Percentiles rank a stretch among this genome's conserved stretches.
These are phyloP conservation scores for Corynascus novoguineensis DNA, from an alignment of 495 filamentous ascomycete species.

Conservation along the genomic window DNA sequence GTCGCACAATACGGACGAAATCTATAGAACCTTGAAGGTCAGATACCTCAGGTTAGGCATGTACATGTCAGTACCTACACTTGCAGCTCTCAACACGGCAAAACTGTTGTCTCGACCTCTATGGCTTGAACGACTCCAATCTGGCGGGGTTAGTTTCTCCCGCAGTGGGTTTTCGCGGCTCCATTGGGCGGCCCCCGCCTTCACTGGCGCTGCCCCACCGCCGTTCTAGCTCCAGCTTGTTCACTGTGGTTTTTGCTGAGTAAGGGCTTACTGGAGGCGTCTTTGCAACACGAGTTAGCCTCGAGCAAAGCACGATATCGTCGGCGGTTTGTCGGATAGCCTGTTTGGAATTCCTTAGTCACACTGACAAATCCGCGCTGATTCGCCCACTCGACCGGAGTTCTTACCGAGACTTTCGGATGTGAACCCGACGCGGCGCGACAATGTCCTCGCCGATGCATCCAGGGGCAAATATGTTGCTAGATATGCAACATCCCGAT, in stretches of 20 bases:
- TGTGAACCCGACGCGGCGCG: neutral
- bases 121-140: too few species aligned
- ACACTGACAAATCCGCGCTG: slow-evolving; percentile 13
- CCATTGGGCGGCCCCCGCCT: neutral
- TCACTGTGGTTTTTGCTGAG: slow-evolving; percentile 22
- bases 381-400: neutral
- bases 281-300: neutral
- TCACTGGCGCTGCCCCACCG: neutral
- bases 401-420: neutral
- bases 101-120: too few species aligned
- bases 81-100: too few species aligned
- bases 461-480: neutral
- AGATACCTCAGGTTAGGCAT: too few species aligned
- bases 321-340: neutral
- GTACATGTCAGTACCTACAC: too few species aligned
- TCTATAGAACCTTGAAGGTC: too few species aligned
- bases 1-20: too few species aligned
- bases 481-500: neutral
- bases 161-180: too few species aligned
- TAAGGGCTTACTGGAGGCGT: slow-evolving; percentile 25
- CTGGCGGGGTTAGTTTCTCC: neutral
- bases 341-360: slow-evolving; percentile 11
- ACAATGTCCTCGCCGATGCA: neutral
- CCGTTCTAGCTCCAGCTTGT: neutral
- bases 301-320: neutral